Percentiles rank a stretch among this genome's conserved stretches.
Evolutionary conservation across 106 monocot species (phyloP).

Genomic region (Dioscorea zingiberensis): DNA sequence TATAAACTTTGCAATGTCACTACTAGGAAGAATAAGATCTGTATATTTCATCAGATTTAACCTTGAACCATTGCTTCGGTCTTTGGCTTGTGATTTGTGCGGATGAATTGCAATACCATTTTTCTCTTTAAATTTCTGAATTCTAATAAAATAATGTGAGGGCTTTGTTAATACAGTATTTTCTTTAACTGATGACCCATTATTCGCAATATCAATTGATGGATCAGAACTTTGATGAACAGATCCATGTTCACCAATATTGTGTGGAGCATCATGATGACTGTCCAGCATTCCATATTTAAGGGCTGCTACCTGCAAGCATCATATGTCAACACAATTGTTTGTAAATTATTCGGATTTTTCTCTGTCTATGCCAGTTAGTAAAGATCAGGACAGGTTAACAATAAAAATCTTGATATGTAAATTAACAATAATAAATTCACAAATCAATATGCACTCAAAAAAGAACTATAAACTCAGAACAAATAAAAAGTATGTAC

Average conservation of each 20-base stretch:
- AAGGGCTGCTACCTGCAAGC: conserved; percentile 59
- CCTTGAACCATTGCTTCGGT: conserved; percentile 3
- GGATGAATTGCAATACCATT: background rate
- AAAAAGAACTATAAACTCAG: no score
- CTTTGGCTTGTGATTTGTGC: conserved; percentile 24
- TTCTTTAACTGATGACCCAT: conserved; percentile 25
- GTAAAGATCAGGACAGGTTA: no score
- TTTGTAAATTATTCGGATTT: background rate
- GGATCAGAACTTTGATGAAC: conserved; percentile 8
- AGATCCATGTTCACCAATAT: conserved; percentile 24
- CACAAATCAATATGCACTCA: background rate
- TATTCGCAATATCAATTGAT: conserved; percentile 37
- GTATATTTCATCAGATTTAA: background rate
- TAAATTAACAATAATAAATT: background rate
- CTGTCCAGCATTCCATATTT: conserved; percentile 45
- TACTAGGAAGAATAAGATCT: conserved; percentile 15
- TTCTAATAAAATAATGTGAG: conserved; percentile 28
- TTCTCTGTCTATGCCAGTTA: no score
- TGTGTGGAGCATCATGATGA: conserved; percentile 47
- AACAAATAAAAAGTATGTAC: no score
- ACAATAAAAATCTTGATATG: no score
- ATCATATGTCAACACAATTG: conserved; percentile 1
- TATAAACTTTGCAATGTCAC: conserved; percentile 41
- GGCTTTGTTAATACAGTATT: conserved; percentile 4
- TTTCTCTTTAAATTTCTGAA: conserved; percentile 38